phyloP scores from a whole-genome alignment of 2,329 filamentous ascomycete genomes.

The Fusarium mundagurra region DNA sequence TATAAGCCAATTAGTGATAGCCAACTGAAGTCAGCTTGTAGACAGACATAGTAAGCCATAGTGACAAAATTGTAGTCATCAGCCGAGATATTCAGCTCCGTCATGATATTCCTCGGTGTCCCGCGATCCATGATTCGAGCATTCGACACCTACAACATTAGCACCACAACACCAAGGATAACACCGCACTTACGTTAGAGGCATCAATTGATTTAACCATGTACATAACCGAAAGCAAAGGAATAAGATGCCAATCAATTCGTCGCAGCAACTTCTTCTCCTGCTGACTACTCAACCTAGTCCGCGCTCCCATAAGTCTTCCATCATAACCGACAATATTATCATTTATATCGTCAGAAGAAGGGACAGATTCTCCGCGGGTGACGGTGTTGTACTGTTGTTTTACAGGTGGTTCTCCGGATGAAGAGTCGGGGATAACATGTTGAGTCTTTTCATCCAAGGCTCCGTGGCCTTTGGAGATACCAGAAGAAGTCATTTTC shows the following conservation, averaged over 20 bases:
- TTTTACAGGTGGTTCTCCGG: fast-evolving
- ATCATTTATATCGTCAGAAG: fast-evolving
- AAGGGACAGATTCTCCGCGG: not conserved
- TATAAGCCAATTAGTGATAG: too few species aligned
- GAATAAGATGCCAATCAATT: not conserved
- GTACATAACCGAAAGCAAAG: not conserved
- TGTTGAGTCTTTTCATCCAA: not conserved
- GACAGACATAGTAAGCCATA: not conserved
- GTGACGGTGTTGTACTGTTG: not conserved
- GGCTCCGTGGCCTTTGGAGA: not conserved
- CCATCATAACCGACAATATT: not conserved
- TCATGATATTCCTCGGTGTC: not conserved
- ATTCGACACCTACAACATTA: not conserved
- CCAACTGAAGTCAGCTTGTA: too few species aligned
- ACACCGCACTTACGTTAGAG: fast-evolving
- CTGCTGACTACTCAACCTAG: not conserved
- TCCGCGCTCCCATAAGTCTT: not conserved
- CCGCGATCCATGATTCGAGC: not conserved
- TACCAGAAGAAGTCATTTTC: not conserved
- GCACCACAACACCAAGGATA: fast-evolving
- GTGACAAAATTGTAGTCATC: not conserved
- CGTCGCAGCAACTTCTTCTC: not conserved
- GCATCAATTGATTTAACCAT: not conserved
- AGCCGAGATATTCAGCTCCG: not conserved
- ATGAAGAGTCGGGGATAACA: not conserved